Conservation (phyloP, 2,329 filamentous ascomycete genomes). For the Magnaporthales sp. region DNA sequence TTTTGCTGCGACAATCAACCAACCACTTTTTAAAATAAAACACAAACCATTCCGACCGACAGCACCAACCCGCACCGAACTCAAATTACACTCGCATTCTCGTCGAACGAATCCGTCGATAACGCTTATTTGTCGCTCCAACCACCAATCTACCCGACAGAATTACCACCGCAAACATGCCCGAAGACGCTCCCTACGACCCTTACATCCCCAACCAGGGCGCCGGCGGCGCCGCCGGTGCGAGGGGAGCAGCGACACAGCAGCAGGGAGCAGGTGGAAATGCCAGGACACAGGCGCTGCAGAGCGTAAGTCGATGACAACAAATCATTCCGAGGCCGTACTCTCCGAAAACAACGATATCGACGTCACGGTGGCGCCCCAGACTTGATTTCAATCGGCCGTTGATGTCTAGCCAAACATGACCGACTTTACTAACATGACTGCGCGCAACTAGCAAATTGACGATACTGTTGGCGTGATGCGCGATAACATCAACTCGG, state of each 20-base stretch:
- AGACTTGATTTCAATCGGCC: not conserved
- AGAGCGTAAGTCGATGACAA: slow-evolving; percentile 62
- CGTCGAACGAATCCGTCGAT: not conserved
- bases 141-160: not conserved
- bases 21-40: not conserved
- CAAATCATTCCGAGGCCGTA: slow-evolving; percentile 2
- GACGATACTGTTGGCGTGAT: slow-evolving; percentile 91
- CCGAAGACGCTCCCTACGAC: slow-evolving; percentile 64
- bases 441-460: slow-evolving; percentile 66
- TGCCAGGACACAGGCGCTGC: slow-evolving; percentile 56
- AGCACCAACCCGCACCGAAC: not conserved
- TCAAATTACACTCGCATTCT: not conserved
- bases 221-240: slow-evolving; percentile 19
- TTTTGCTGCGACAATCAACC: not conserved
- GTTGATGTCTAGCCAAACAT: not conserved
- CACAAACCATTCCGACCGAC: not conserved
- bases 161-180: slow-evolving; percentile 31
- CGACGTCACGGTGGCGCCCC: not conserved
- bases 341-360: not conserved
- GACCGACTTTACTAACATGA: not conserved
- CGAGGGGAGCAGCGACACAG: slow-evolving; percentile 20
- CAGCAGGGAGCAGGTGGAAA: slow-evolving; percentile 33
- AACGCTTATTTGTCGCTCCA: not conserved
- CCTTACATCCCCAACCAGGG: slow-evolving; percentile 76
- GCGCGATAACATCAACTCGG: slow-evolving; percentile 96